phyloP scores from a whole-genome alignment of 1,284 basidiomycete genomes.

The Rhodotorula sp. region DNA sequence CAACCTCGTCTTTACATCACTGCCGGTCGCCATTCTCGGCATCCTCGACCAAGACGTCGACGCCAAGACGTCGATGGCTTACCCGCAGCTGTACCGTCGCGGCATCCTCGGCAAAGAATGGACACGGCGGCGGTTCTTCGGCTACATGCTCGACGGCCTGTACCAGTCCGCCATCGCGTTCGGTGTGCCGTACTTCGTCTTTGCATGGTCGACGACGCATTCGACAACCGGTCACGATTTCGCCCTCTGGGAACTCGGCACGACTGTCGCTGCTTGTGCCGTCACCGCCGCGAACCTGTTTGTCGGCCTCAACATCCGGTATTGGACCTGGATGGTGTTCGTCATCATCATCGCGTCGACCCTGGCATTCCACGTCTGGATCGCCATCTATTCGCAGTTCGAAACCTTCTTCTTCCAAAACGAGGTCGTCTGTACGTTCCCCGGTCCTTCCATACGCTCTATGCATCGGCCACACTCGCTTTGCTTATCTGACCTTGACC shows the following conservation, averaged over 20 bases:
- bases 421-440: constrained; percentile 52
- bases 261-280: constrained; percentile 80
- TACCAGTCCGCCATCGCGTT: constrained; percentile 90
- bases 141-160: constrained; percentile 89
- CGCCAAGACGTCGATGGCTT: constrained; percentile 81
- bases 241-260: constrained; percentile 80
- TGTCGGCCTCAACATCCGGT: constrained; percentile 82
- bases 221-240: constrained; percentile 42
- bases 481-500: background rate
- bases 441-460: background rate
- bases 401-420: constrained; percentile 66
- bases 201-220: constrained; percentile 52
- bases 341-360: constrained; percentile 75
- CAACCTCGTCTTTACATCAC: constrained; percentile 89
- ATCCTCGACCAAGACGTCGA: constrained; percentile 88
- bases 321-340: constrained; percentile 88
- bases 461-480: background rate
- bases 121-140: constrained; percentile 87
- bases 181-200: constrained; percentile 82
- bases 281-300: constrained; percentile 77
- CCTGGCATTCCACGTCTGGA: constrained; percentile 71
- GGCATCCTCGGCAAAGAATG: constrained; percentile 92
- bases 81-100: constrained; percentile 89
- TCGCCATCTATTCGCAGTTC: constrained; percentile 79
- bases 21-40: constrained; percentile 87